A percentile compares a stretch with the other conserved stretches of the same genome.
Evolutionary conservation across 1,284 basidiomycete genomes (phyloP).

Genomic region (Singerocomus rubriflavus): DNA sequence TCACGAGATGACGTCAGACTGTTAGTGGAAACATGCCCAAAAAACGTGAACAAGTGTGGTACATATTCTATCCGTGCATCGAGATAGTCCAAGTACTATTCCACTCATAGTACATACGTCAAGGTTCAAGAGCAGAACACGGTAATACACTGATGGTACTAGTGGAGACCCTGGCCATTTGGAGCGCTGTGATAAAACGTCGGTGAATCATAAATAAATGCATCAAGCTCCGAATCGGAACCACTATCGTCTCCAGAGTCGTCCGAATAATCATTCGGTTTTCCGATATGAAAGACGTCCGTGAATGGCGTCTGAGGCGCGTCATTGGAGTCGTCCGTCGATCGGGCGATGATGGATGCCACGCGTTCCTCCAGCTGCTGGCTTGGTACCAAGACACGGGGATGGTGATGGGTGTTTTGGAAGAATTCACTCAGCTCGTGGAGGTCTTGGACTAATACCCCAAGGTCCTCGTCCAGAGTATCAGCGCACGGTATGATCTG

Average conservation of each 20-base stretch:
- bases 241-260: slow-evolving; percentile 51
- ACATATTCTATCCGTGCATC: slow-evolving; percentile 1
- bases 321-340: slow-evolving; percentile 49
- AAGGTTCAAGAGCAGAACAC: slow-evolving; percentile 3
- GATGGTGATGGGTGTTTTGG: slow-evolving; percentile 46
- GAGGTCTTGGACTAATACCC: slow-evolving; percentile 81
- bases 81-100: background rate
- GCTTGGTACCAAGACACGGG: slow-evolving; percentile 42
- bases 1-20: slow-evolving; percentile 23
- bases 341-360: slow-evolving; percentile 76
- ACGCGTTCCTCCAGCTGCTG: slow-evolving; percentile 71
- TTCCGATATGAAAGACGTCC: slow-evolving; percentile 68
- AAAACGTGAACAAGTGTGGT: slow-evolving; percentile 11
- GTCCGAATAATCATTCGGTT: slow-evolving; percentile 39
- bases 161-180: slow-evolving; percentile 40
- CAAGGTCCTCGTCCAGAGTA: slow-evolving; percentile 62
- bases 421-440: slow-evolving; percentile 88
- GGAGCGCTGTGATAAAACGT: slow-evolving; percentile 39
- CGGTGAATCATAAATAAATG: slow-evolving; percentile 66
- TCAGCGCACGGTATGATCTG: slow-evolving; percentile 33
- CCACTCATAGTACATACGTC: slow-evolving; percentile 3
- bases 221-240: slow-evolving; percentile 62
- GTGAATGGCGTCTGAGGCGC: slow-evolving; percentile 73
- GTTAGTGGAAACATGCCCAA: slow-evolving; percentile 8
- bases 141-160: slow-evolving; percentile 6